Evolutionary conservation across 2,329 filamentous ascomycete species (phyloP).

Genomic region (Pseudogymnoascus sp.): DNA sequence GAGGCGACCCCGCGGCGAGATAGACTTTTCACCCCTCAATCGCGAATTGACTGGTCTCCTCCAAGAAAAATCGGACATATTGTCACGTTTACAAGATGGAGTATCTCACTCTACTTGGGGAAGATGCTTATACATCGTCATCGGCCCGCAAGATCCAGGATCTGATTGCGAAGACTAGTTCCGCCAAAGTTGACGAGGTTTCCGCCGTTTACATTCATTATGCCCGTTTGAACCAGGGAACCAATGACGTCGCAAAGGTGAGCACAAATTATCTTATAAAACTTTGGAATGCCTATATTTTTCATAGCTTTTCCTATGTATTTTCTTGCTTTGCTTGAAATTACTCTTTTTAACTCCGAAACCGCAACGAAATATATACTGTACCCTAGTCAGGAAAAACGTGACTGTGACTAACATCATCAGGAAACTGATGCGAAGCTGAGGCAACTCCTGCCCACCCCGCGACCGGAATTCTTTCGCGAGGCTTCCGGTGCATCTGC

Average conservation of each 20-base stretch:
- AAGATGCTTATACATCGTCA: conserved; percentile 23
- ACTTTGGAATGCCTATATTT: neutral
- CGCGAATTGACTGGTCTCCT: conserved; percentile 4
- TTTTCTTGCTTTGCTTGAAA: neutral
- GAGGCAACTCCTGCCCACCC: conserved; percentile 20
- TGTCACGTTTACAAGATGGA: conserved; percentile 18
- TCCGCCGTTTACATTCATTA: conserved; percentile 25
- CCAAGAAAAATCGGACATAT: conserved; percentile 9
- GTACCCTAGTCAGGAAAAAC: neutral
- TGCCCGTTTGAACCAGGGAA: conserved; percentile 19
- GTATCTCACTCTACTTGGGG: conserved; percentile 22
- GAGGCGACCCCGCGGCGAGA: conserved; percentile 9
- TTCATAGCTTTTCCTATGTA: neutral
- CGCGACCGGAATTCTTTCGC: neutral
- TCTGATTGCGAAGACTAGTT: conserved; percentile 12
- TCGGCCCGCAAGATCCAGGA: conserved; percentile 22
- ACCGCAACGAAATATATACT: neutral
- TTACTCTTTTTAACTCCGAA: conserved; percentile 7
- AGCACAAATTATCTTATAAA: conserved; percentile 4
- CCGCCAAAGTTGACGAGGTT: conserved; percentile 19
- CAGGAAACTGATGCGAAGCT: conserved; percentile 19
- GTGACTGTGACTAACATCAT: conserved; percentile 11
- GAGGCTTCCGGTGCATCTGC: conserved; percentile 2
- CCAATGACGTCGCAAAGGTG: conserved; percentile 13
- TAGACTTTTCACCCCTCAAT: conserved; percentile 9